Base-by-base conservation (phyloP, 805 yeast genomes). In the Kodamaea kaohsiungensis region DNA sequence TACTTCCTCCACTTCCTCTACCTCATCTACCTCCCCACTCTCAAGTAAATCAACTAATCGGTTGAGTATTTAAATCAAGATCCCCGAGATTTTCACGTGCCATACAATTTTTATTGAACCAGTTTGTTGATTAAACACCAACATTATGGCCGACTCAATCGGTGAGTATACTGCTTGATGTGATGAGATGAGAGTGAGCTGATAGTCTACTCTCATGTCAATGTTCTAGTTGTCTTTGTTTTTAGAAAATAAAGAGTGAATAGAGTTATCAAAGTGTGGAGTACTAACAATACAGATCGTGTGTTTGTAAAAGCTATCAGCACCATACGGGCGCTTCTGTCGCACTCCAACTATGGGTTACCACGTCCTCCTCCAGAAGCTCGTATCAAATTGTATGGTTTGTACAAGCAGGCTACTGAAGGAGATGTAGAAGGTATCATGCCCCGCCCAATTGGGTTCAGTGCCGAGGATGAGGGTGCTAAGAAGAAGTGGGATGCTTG, bases 401-500 rank as follows among this genome's bases (percentile, higher is more conserved):
- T 90, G 49, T 90, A 89, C 71, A 91, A 90, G 63, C 97, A 90
- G 65, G 92, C 96, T 1, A 90, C 96, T 4, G 93, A 89, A 68
- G 97, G 97, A 7, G 84, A 90, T 66, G 91, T 88, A 7, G 81
- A 79, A 48, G 86, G 86, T 1, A 76, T 87, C 43, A 80, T 88
- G 83, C 79, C 80, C 1, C 72, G 91, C 47, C 93, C 93, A 0
- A 68, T 69, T 1, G 92, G 91, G 3, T 68, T 66, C 43, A 68
- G 81, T 1, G 74, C 81, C 7, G 90, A 85, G 59, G 89, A 84
- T 61, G 86, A 80, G 58, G 86, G 85, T 2, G 87, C 87, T 8
- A 81, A 82, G 63, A 79, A 84, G 60, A 89, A 90, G 66, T 88
- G 91, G 87, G 92, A 88, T 61, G 91, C 96, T 0, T 90, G 97